Conservation (phyloP, 1,284 basidiomycete species). For the Marasmius sp. region DNA sequence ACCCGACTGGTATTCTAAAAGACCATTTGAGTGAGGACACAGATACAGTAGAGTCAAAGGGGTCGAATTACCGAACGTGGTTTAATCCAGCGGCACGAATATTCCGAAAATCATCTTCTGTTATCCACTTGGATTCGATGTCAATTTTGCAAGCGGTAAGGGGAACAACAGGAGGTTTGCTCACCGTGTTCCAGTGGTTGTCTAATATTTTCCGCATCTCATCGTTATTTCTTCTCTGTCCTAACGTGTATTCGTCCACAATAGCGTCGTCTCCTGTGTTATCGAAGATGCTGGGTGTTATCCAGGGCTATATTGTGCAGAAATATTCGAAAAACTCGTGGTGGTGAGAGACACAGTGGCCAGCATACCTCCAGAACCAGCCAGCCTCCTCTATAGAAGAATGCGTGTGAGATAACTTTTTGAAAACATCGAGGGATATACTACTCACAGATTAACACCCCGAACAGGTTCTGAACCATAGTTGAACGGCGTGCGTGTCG, state of each 20-base stretch:
- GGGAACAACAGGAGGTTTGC: constrained; percentile 9
- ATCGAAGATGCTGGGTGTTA: constrained; percentile 70
- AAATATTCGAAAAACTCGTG: neutral
- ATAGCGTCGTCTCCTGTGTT: constrained; percentile 59
- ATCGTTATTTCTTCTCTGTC: constrained; percentile 48
- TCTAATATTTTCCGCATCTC: constrained; percentile 49
- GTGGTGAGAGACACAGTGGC: too few relatives aligned
- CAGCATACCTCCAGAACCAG: constrained; percentile 56
- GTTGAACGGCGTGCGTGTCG: constrained; percentile 40
- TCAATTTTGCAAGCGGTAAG: neutral
- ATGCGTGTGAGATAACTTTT: neutral
- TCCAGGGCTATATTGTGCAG: constrained; percentile 60
- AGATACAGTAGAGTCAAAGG: neutral
- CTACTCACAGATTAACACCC: constrained; percentile 64
- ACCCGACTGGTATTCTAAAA: constrained; percentile 67
- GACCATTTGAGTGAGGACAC: constrained; percentile 11
- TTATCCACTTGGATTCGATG: constrained; percentile 52
- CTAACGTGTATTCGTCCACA: constrained; percentile 72
- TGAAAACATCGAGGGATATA: constrained; percentile 3
- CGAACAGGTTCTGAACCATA: constrained; percentile 54
- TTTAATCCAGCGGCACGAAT: constrained; percentile 74
- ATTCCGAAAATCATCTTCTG: constrained; percentile 64
- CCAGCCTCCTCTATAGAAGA: constrained; percentile 54
- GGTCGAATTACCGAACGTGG: constrained; percentile 60
- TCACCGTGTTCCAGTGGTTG: constrained; percentile 63